Percentiles rank a stretch among this genome's conserved stretches.
These are phyloP conservation scores for Ophiostoma piceae DNA, from an alignment of 2,329 filamentous ascomycete species.

Conservation along the genomic window DNA sequence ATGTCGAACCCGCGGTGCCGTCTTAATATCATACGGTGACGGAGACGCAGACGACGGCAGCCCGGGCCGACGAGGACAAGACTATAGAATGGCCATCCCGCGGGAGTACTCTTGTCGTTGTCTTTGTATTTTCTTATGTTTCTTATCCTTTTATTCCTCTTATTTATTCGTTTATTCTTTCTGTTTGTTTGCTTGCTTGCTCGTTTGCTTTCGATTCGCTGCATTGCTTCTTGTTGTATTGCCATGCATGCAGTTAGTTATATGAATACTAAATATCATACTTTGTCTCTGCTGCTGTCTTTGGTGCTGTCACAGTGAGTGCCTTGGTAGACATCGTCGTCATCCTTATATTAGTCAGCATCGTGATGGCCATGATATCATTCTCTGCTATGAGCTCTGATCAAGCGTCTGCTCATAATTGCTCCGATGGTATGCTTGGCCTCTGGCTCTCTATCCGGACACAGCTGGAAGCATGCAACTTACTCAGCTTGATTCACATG, in stretches of 20 bases:
- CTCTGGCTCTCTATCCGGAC: not conserved
- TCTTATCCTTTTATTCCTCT: not conserved
- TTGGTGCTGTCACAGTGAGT: not conserved
- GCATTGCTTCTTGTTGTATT: not conserved
- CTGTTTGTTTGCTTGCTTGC: not conserved
- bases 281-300: not conserved
- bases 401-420: not conserved
- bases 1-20: not conserved
- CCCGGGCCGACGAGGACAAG: constrained; percentile 4
- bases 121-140: not conserved
- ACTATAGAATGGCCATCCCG: constrained; percentile 25
- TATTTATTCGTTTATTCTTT: not conserved
- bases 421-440: not conserved
- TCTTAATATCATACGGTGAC: not conserved
- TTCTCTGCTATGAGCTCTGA: too few relatives aligned
- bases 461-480: not conserved
- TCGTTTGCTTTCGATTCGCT: constrained; percentile 3
- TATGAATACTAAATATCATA: not conserved
- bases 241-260: constrained; percentile 5
- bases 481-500: not conserved
- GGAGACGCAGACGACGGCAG: not conserved
- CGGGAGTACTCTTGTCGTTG: constrained; percentile 17
- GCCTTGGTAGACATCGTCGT: not conserved
- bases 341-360: not conserved
- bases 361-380: not conserved